A percentile compares a stretch with the other conserved stretches of the same genome.
phyloP scores from a whole-genome alignment of 139 green algal species.

The Micractinium sp. region DNA sequence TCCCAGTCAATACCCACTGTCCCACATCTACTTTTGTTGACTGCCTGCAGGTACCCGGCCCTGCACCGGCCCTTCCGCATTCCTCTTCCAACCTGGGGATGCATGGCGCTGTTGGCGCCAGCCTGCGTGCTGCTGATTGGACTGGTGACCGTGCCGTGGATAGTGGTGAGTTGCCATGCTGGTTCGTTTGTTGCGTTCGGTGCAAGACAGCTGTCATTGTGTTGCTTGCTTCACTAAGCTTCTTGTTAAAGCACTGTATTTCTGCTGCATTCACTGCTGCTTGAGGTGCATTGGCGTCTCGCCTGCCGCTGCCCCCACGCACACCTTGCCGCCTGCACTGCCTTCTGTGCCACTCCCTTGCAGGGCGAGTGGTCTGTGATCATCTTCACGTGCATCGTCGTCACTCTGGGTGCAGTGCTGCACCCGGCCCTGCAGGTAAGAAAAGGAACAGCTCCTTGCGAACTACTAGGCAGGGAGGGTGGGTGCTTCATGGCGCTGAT shows the following conservation, averaged over 20 bases:
- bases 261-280: too few relatives aligned
- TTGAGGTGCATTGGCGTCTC: neutral
- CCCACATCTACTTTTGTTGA: too few relatives aligned
- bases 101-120: slow-evolving; percentile 80
- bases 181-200: too few relatives aligned
- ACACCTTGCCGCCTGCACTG: too few relatives aligned
- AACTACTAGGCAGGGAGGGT: too few relatives aligned
- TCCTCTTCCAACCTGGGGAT: slow-evolving; percentile 78
- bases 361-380: slow-evolving; percentile 54
- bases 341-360: neutral
- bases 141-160: slow-evolving; percentile 69
- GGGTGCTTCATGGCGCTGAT: too few relatives aligned
- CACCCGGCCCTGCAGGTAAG: slow-evolving; percentile 73
- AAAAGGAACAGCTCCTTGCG: neutral
- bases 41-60: slow-evolving; percentile 37
- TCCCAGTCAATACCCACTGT: too few relatives aligned
- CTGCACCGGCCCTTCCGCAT: slow-evolving; percentile 69
- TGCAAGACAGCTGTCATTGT: too few relatives aligned
- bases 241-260: too few relatives aligned
- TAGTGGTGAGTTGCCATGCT: slow-evolving; percentile 19
- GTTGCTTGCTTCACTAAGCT: too few relatives aligned
- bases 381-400: slow-evolving; percentile 48
- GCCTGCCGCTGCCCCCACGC: too few relatives aligned
- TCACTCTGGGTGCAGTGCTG: slow-evolving; percentile 63
- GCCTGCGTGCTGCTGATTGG: slow-evolving; percentile 74